Evolutionary conservation across 306 rosid species (phyloP).

Genomic region (Fragaria iinumae): DNA sequence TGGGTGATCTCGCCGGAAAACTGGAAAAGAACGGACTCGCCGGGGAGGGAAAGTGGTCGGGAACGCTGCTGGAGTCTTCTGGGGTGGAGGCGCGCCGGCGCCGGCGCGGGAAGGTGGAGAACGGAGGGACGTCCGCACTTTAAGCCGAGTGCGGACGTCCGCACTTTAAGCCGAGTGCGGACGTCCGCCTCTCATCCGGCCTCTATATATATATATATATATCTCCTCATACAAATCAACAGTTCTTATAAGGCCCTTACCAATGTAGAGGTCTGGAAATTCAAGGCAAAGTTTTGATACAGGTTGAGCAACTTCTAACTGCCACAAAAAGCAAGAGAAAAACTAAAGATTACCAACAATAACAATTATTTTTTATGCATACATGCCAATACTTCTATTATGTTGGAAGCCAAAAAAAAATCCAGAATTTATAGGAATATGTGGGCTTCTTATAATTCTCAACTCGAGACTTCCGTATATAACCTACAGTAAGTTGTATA

Average conservation of each 20-base stretch:
- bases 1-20: no score
- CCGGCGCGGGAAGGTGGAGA: no score
- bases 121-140: no score
- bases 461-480: background rate
- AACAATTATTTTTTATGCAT: background rate
- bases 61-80: no score
- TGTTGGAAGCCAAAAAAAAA: background rate
- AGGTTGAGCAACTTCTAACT: conserved; percentile 82
- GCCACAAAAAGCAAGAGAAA: conserved; percentile 22
- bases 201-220: background rate
- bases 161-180: no score
- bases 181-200: no score
- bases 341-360: background rate
- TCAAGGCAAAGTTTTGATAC: conserved; percentile 76
- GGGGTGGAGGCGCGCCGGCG: no score
- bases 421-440: background rate
- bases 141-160: no score
- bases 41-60: no score
- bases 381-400: conserved; percentile 4
- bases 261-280: conserved; percentile 78
- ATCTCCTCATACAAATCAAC: background rate
- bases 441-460: background rate
- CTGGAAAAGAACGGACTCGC: no score
- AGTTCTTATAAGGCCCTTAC: conserved; percentile 43
- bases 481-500: background rate